phyloP scores from a whole-genome alignment of 148 eudicot species.

The Mesembryanthemum crystallinum region DNA sequence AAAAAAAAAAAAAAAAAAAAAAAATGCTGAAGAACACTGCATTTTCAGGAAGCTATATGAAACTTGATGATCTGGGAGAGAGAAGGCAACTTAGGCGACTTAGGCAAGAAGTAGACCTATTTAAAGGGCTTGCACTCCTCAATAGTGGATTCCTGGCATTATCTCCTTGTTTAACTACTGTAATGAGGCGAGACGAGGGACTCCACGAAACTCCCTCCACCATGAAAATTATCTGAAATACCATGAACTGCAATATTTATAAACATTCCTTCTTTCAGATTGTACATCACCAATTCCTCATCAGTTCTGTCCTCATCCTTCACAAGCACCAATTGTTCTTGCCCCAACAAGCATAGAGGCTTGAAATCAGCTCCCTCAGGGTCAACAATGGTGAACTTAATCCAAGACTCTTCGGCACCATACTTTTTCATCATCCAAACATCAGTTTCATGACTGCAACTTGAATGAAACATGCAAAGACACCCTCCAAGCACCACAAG shows the following conservation, averaged over 20 bases:
- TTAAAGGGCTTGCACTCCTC: too few relatives aligned
- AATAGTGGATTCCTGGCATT: neutral
- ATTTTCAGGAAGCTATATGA: too few relatives aligned
- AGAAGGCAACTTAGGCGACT: too few relatives aligned
- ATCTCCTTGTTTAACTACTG: neutral
- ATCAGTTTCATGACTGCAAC: neutral
- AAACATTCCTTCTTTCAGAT: neutral
- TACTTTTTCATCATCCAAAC: conserved; percentile 10
- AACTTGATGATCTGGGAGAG: too few relatives aligned
- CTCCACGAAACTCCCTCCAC: neutral
- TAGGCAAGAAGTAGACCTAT: too few relatives aligned
- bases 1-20: too few relatives aligned
- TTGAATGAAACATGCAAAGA: neutral
- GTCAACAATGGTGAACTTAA: neutral
- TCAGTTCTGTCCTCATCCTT: neutral
- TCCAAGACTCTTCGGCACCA: neutral
- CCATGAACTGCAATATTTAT: neutral
- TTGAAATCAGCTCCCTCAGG: neutral
- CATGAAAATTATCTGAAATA: neutral
- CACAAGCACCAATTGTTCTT: neutral
- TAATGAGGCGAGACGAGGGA: conserved; percentile 3
- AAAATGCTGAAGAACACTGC: too few relatives aligned
- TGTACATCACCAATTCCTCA: neutral
- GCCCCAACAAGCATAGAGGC: conserved; percentile 2
- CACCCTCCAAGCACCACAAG: conserved; percentile 1